Evolutionary conservation across 768 basidiomycete species (phyloP), one percentile per base, ranked within the genome.

Genomic region (Mycena indigotica): DNA sequence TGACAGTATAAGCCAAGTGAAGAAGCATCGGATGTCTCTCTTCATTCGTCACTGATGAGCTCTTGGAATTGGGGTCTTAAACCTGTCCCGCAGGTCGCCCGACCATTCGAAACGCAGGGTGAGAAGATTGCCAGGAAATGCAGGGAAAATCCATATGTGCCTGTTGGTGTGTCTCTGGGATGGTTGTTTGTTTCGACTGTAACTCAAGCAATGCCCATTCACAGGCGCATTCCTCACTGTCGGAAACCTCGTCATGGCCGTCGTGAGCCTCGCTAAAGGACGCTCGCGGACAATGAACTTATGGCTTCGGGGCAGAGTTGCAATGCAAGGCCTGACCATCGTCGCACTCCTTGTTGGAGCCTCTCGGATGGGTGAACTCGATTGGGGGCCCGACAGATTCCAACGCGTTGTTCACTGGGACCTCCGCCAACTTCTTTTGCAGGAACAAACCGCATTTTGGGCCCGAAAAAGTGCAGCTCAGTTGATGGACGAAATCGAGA

Each of bases 221-320:
- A 26, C 60, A 85, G 84, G 82, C 49, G 73, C 77, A 5, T 62
- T 74, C 15, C 71, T 71, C 30, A 85, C 84, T 23, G 73, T 74
- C 32, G 75, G 71, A n/a, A 82, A 85, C 5, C 76, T 87, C 53
- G 67, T 79, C 54, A 80, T 80, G 69, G 84, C 85, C 17, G 74
- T 75, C 32, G 70, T 73, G 50, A 78, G 80, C 58, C 73, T 83
- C 56, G 78, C 79, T 52, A 73, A 73, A 52, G 80, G 85, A 28
- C 74, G 85, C 60, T 75, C 77, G 1, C 66, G 62, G 59, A 74
- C 74, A 58, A 71, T 84, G 67, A 84, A 84, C 62, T 72, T 81
- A 62, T 84, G 83, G 80, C 78, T 87, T 54, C 82, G 85, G 29
- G 74, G 78, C 52, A 83, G 85, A 28, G 80, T 87, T 28, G 73